A percentile compares a stretch with the other conserved stretches of the same genome.
These are phyloP conservation scores for Trichoderma breve DNA, from an alignment of 2,329 filamentous ascomycete species.

Conservation along the genomic window DNA sequence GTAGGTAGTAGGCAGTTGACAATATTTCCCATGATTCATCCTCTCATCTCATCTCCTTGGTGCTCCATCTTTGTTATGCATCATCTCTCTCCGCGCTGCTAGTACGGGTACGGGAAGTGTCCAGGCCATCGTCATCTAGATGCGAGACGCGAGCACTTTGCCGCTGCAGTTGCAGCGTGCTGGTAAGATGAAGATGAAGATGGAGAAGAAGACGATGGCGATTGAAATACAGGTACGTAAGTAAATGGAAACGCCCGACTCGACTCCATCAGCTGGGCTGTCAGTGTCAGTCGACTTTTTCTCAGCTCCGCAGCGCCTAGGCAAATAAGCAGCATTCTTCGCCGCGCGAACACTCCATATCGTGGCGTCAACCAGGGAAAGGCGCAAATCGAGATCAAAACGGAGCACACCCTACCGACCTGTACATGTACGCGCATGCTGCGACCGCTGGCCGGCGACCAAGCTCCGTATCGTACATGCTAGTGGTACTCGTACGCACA, in stretches of 20 bases:
- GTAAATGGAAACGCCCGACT: background rate
- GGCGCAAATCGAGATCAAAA: constrained; percentile 15
- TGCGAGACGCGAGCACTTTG: background rate
- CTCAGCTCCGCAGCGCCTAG: constrained; percentile 13
- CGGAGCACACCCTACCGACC: constrained; percentile 12
- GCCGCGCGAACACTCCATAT: constrained; percentile 17
- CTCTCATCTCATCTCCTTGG: constrained; percentile 9
- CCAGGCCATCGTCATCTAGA: background rate
- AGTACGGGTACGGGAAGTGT: background rate
- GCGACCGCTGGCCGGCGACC: background rate
- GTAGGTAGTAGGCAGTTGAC: background rate
- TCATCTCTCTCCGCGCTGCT: background rate
- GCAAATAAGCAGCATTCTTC: constrained; percentile 8
- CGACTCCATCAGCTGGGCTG: constrained; percentile 13
- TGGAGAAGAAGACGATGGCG: background rate
- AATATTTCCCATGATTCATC: constrained; percentile 4
- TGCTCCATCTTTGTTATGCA: constrained; percentile 14
- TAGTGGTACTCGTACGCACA: background rate
- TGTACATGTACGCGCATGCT: background rate
- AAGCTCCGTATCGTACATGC: constrained; percentile 1
- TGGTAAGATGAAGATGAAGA: background rate
- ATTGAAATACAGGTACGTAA: background rate
- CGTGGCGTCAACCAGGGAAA: constrained; percentile 15
- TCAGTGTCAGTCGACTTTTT: constrained; percentile 8
- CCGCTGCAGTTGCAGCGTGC: background rate